These are phyloP conservation scores for Beauveria asiatica DNA, from an alignment of 2,329 filamentous ascomycete genomes.

Conservation along the genomic window DNA sequence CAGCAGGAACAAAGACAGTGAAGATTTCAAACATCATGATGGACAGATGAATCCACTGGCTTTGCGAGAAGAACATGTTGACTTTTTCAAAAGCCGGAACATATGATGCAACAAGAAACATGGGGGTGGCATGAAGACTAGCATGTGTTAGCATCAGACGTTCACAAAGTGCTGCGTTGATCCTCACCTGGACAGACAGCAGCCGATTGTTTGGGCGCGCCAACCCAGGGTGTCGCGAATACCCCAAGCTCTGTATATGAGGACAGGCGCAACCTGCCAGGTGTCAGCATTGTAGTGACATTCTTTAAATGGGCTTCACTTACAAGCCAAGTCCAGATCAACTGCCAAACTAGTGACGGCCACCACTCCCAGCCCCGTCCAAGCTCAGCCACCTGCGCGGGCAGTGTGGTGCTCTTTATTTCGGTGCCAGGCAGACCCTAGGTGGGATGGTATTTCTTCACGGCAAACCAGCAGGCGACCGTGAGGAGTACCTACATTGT, in stretches of 20 bases:
- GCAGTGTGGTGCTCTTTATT: conserved; percentile 22
- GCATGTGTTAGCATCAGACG: conserved; percentile 1
- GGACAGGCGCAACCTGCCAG: conserved; percentile 35
- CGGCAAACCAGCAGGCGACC: conserved; percentile 46
- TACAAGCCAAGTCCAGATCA: conserved; percentile 44
- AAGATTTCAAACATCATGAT: conserved; percentile 47
- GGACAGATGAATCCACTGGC: conserved; percentile 41
- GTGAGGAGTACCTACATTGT: conserved; percentile 39
- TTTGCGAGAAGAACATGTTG: conserved; percentile 41
- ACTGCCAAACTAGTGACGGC: conserved; percentile 46
- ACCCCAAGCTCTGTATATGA: conserved; percentile 43
- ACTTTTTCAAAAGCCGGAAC: conserved; percentile 30
- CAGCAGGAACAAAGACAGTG: conserved; percentile 42
- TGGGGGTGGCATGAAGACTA: conserved; percentile 45
- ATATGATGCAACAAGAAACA: conserved; percentile 45
- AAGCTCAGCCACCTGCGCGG: conserved; percentile 34
- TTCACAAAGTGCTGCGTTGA: background rate
- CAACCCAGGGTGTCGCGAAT: conserved; percentile 51
- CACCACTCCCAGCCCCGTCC: conserved; percentile 52
- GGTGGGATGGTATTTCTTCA: conserved; percentile 47
- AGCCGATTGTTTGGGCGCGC: conserved; percentile 43
- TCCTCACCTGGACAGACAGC: conserved; percentile 24
- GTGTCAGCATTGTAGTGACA: background rate
- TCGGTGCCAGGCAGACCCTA: conserved; percentile 36
- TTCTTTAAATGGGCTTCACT: conserved; percentile 3